Evolutionary conservation across 2,329 filamentous ascomycete genomes (phyloP).

Genomic region (Calonectria hongkongensis): DNA sequence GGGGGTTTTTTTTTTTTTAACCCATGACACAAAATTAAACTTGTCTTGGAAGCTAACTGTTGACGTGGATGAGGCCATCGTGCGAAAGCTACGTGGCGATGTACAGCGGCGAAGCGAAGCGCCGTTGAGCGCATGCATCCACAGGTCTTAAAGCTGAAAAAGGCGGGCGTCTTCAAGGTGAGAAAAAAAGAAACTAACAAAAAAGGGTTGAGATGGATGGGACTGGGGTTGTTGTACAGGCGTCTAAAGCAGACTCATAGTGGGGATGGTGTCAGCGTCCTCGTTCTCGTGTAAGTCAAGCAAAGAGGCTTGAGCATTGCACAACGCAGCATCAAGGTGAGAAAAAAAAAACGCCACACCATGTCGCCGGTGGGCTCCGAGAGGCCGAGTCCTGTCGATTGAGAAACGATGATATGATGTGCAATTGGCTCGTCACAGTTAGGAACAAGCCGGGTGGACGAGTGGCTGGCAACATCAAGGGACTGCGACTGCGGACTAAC

Average conservation of each 20-base stretch:
- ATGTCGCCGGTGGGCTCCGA: slow-evolving; percentile 35
- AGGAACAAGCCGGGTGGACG: slow-evolving; percentile 31
- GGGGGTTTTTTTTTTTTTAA: slow-evolving; percentile 9
- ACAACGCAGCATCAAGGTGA: slow-evolving; percentile 29
- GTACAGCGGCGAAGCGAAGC: slow-evolving; percentile 33
- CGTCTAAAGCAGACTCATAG: slow-evolving; percentile 37
- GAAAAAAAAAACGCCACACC: slow-evolving; percentile 8
- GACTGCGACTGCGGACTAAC: slow-evolving; percentile 44
- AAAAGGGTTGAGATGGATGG: slow-evolving; percentile 24
- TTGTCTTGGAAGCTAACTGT: slow-evolving; percentile 23
- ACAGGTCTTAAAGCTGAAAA: slow-evolving; percentile 27
- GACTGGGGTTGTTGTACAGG: slow-evolving; percentile 16
- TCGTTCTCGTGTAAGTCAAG: slow-evolving; percentile 36
- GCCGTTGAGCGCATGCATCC: slow-evolving; percentile 27
- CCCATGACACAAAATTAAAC: background rate
- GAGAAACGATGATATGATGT: background rate
- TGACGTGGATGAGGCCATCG: slow-evolving; percentile 30
- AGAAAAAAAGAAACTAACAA: slow-evolving; percentile 24
- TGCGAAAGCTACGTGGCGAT: slow-evolving; percentile 36
- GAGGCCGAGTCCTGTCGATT: slow-evolving; percentile 34
- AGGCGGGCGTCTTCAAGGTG: slow-evolving; percentile 9
- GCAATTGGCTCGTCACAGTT: slow-evolving; percentile 38
- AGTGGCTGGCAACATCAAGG: slow-evolving; percentile 34
- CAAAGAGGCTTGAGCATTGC: slow-evolving; percentile 23
- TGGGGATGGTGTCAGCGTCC: slow-evolving; percentile 24